Base-by-base conservation (phyloP, 768 basidiomycete species). In the Suillus brevipes region DNA sequence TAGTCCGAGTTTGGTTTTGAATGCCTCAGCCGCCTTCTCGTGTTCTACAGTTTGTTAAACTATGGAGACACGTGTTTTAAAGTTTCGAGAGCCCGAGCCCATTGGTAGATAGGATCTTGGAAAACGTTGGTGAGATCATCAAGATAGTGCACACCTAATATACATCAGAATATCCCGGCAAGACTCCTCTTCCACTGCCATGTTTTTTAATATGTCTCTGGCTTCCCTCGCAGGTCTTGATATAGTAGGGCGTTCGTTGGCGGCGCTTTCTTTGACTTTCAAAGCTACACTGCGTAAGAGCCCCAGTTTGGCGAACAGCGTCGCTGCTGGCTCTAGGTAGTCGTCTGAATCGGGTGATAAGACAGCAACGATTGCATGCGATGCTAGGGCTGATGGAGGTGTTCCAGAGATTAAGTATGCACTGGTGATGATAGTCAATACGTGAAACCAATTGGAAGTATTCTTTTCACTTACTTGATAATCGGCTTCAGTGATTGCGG, bases 161-260 rank as follows among this genome's bases (percentile, higher is more conserved):
- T 34, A 23, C 42, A 43, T 72, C 61, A 76, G 31, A 76, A 77
- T 59, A 75, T 63, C 6, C 76, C 76, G 16, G 45, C 58, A 60
- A 76, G 62, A 31, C 68, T 76, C 76, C 45, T 72, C 69, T 1
- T 68, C 64, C 6, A 25, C 60, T 0, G 62, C 70, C 72, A 78
- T 75, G 36, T 60, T 66, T 67, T 79, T 84, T 31, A 96, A 72
- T 28, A 89, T 64, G 60, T 97, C 95, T 66, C 89, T 83, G 3
- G 95, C 89, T 72, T 96, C 94, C 52, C 94, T 81, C 8, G 93
- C 90, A 0, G 93, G 94, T 55, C 94, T 81, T 12, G 91, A 83
- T 50, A 96, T 86, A 23, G 84, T 81, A 3, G 91, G 87, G 42
- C 85, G 85, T 52, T 95, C 92, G 66, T 83, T 87, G 3, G 82